Percentiles rank a stretch among this genome's conserved stretches.
Conservation (phyloP, 202 grass and related monocot species). For the Musa balbisiana region DNA sequence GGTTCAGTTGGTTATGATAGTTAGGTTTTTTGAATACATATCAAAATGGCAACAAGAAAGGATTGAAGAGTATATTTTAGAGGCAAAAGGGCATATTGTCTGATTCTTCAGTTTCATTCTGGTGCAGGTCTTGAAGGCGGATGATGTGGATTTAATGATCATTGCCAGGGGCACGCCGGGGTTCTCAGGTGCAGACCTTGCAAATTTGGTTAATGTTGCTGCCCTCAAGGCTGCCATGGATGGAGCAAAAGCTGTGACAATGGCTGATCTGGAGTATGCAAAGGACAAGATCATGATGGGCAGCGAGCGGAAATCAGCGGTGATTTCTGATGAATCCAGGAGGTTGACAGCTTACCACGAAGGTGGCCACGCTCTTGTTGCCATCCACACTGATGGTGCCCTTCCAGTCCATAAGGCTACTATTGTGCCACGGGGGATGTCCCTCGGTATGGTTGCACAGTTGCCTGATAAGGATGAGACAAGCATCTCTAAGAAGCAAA, state of each 20-base stretch:
- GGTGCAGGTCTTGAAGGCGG: slow-evolving; percentile 63
- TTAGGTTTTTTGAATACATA: not conserved
- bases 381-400: slow-evolving; percentile 72
- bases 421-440: slow-evolving; percentile 78
- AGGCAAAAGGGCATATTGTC: not conserved
- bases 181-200: slow-evolving; percentile 91
- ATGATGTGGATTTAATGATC: slow-evolving; percentile 84
- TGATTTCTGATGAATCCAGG: slow-evolving; percentile 65
- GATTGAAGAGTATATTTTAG: not conserved
- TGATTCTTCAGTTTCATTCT: slow-evolving; percentile 12
- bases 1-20: too few species aligned
- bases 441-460: slow-evolving; percentile 83
- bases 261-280: slow-evolving; percentile 76
- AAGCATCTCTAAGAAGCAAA: slow-evolving; percentile 73
- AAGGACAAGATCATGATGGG: slow-evolving; percentile 99
- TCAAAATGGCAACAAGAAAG: not conserved
- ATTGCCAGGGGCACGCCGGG: slow-evolving; percentile 95
- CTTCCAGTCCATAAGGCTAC: slow-evolving; percentile 87
- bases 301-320: slow-evolving; percentile 88
- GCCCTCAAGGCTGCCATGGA: slow-evolving; percentile 97
- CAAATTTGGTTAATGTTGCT: slow-evolving; percentile 87
- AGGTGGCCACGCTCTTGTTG: slow-evolving; percentile 74
- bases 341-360: slow-evolving; percentile 85
- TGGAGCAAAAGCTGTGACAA: slow-evolving; percentile 75
- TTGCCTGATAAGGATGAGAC: slow-evolving; percentile 95